A percentile compares a stretch with the other conserved stretches of the same genome.
Conservation (phyloP, 129 eudicot genomes). For the Pittosporum tobira region DNA sequence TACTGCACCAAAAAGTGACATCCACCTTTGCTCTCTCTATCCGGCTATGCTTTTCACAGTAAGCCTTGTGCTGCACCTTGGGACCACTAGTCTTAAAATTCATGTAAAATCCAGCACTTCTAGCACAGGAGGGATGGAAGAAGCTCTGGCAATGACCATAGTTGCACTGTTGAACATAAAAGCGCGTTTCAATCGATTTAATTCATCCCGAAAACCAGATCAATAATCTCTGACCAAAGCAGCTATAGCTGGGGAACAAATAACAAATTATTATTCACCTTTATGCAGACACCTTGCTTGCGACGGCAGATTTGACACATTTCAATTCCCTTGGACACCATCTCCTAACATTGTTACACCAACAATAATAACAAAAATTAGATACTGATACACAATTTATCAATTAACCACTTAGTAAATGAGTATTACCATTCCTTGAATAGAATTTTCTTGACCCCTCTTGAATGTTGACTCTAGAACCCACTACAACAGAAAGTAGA, state of each 20-base stretch:
- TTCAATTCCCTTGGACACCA: conserved; percentile 55
- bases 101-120: conserved; percentile 71
- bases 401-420: conserved; percentile 7
- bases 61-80: conserved; percentile 89
- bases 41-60: conserved; percentile 83
- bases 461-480: conserved; percentile 72
- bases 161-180: conserved; percentile 52
- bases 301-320: conserved; percentile 62
- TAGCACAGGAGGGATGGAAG: conserved; percentile 95
- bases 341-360: conserved; percentile 42
- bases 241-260: not conserved
- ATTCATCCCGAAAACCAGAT: not conserved
- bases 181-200: not conserved
- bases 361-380: conserved; percentile 11
- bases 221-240: not conserved
- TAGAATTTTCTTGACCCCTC: conserved; percentile 76
- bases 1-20: not conserved
- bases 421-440: conserved; percentile 72
- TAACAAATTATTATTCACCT: conserved; percentile 44
- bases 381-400: no score
- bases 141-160: conserved; percentile 90
- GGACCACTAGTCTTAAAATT: conserved; percentile 52
- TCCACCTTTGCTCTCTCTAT: conserved; percentile 75
- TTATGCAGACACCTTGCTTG: conserved; percentile 79
- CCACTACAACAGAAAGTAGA: conserved; percentile 53